Conservation (phyloP, 345 rosid genomes). For the Acer saccharum region DNA sequence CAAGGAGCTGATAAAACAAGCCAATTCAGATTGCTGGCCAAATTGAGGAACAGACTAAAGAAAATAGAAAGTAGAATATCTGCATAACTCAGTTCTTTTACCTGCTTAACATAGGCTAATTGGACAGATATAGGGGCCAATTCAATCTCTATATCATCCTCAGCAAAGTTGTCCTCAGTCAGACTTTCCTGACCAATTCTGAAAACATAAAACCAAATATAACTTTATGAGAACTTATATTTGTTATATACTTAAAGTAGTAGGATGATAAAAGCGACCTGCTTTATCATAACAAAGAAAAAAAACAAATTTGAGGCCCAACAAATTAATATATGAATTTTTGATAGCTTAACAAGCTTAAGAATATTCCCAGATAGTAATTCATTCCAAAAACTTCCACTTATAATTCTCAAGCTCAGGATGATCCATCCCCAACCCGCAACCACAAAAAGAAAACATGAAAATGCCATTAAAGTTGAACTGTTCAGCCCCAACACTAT, state of each 20-base stretch:
- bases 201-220: conserved; percentile 20
- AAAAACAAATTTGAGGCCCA: background rate
- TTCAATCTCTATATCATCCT: conserved; percentile 87
- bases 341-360: background rate
- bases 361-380: background rate
- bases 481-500: background rate
- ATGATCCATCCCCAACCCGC: background rate
- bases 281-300: background rate
- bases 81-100: conserved; percentile 19
- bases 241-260: background rate
- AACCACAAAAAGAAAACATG: background rate
- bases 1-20: conserved; percentile 65
- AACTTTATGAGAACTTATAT: background rate
- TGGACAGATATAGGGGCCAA: conserved; percentile 87
- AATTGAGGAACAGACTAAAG: background rate
- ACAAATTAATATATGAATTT: background rate
- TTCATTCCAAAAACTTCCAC: background rate
- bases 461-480: background rate
- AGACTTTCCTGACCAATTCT: conserved; percentile 94
- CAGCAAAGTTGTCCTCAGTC: conserved; percentile 71
- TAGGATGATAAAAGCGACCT: background rate
- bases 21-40: conserved; percentile 24
- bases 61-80: conserved; percentile 10
- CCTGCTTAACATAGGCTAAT: conserved; percentile 90
- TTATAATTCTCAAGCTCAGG: background rate